phyloP scores from a whole-genome alignment of 2,329 filamentous ascomycete species.

The Cytospora mali region DNA sequence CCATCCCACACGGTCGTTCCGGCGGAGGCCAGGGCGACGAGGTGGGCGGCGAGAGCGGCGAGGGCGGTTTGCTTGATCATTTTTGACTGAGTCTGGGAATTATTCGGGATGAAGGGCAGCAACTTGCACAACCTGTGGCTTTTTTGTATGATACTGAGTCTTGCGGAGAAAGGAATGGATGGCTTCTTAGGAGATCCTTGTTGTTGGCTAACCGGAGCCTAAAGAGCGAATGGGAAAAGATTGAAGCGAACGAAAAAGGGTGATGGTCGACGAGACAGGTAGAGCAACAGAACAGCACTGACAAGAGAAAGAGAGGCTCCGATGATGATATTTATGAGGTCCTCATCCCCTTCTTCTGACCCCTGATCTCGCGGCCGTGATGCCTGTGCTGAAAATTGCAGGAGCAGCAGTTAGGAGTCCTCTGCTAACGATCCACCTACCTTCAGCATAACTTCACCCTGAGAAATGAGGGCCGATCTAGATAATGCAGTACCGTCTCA shows the following conservation, averaged over 20 bases:
- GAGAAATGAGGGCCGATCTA: not conserved
- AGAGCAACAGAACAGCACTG: slow-evolving; percentile 16
- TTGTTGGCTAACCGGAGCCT: slow-evolving; percentile 28
- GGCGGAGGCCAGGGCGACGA: slow-evolving; percentile 35
- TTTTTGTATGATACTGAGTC: not conserved
- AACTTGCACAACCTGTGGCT: slow-evolving; percentile 5
- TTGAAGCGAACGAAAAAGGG: slow-evolving; percentile 25
- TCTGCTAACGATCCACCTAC: slow-evolving; percentile 4
- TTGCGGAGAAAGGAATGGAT: slow-evolving; percentile 23
- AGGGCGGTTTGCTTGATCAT: slow-evolving; percentile 26
- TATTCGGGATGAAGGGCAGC: not conserved
- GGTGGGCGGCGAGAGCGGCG: slow-evolving; percentile 28
- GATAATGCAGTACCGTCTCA: slow-evolving; percentile 16
- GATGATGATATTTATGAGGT: slow-evolving; percentile 23
- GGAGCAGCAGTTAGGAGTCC: slow-evolving; percentile 23
- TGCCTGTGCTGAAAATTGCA: slow-evolving; percentile 23
- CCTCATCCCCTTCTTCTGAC: not conserved
- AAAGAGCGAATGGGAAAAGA: slow-evolving; percentile 28
- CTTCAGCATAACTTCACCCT: not conserved
- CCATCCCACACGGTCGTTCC: slow-evolving; percentile 63
- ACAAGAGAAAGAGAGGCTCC: not conserved
- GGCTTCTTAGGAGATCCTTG: slow-evolving; percentile 25
- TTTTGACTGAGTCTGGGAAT: not conserved
- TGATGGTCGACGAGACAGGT: slow-evolving; percentile 20
- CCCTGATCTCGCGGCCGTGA: slow-evolving; percentile 9